These are phyloP conservation scores for Ilyonectria mors-panacis DNA, from an alignment of 2,329 filamentous ascomycete genomes.

Conservation along the genomic window DNA sequence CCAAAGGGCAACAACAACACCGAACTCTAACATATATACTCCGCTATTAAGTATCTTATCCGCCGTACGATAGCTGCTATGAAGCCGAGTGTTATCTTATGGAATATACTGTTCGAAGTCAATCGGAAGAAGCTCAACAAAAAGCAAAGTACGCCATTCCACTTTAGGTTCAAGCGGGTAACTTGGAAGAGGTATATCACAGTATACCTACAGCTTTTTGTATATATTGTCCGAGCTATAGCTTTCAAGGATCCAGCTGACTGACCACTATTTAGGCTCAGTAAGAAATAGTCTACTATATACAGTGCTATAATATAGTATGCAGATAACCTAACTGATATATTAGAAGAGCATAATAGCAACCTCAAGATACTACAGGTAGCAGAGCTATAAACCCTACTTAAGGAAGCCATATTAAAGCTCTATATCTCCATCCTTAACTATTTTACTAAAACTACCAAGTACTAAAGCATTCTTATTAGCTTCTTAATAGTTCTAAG, in stretches of 20 bases:
- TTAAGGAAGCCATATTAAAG: background rate
- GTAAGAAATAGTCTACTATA: background rate
- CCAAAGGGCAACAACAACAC: background rate
- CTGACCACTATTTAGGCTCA: background rate
- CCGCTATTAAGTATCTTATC: background rate
- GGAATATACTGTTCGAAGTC: background rate
- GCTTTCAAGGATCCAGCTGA: background rate
- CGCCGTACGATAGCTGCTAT: background rate
- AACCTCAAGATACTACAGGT: background rate
- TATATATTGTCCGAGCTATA: background rate
- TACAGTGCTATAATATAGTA: background rate
- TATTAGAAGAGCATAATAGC: background rate
- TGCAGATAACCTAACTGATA: background rate
- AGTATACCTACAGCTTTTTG: conserved; percentile 1
- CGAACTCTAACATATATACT: background rate
- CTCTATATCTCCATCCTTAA: conserved; percentile 11
- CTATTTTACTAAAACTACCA: conserved; percentile 16
- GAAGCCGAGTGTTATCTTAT: background rate
- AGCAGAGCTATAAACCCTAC: background rate
- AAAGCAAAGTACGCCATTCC: background rate
- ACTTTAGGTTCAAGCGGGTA: background rate
- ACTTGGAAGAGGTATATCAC: conserved; percentile 2
- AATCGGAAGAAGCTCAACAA: conserved; percentile 10
- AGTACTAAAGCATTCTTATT: conserved; percentile 18
- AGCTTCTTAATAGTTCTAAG: conserved; percentile 18